Percentiles rank a stretch among this genome's conserved stretches.
These are phyloP conservation scores for Fusarium sarcochroum DNA, from an alignment of 2,329 filamentous ascomycete genomes.

Conservation along the genomic window DNA sequence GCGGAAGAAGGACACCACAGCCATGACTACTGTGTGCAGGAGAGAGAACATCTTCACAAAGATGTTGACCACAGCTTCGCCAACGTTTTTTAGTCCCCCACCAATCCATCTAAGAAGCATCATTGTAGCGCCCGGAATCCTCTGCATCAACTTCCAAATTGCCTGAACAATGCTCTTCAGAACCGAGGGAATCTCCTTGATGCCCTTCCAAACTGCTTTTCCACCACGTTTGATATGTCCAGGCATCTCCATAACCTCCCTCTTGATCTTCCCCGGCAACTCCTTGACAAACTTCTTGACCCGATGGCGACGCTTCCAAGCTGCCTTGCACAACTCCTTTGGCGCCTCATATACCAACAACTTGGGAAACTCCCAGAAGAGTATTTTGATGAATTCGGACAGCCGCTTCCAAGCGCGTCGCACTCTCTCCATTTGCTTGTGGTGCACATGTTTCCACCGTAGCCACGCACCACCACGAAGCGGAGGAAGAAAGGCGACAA, in stretches of 20 bases:
- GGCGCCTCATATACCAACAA: constrained; percentile 50
- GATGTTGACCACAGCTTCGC: constrained; percentile 45
- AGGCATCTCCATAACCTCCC: constrained; percentile 36
- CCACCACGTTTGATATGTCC: constrained; percentile 17
- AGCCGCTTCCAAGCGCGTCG: constrained; percentile 46
- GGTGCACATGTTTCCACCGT: constrained; percentile 55
- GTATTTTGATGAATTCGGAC: constrained; percentile 39
- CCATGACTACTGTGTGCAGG: constrained; percentile 54
- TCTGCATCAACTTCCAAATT: constrained; percentile 42
- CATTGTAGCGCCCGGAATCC: constrained; percentile 43
- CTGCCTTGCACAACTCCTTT: constrained; percentile 23
- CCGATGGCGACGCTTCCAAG: constrained; percentile 47
- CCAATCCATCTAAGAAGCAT: constrained; percentile 50
- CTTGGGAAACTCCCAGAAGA: constrained; percentile 52
- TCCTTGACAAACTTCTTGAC: constrained; percentile 48
- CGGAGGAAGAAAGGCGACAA: constrained; percentile 59
- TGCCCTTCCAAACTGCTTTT: constrained; percentile 28
- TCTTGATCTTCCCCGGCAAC: constrained; percentile 48
- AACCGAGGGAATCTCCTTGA: constrained; percentile 41
- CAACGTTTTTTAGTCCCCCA: constrained; percentile 46
- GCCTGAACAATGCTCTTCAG: constrained; percentile 16
- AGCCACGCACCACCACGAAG: constrained; percentile 56
- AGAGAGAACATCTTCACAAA: constrained; percentile 50
- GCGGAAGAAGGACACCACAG: constrained; percentile 53
- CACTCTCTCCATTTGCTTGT: constrained; percentile 47